phyloP scores from a whole-genome alignment of 2,329 filamentous ascomycete species.

The Xylariaceae sp. region DNA sequence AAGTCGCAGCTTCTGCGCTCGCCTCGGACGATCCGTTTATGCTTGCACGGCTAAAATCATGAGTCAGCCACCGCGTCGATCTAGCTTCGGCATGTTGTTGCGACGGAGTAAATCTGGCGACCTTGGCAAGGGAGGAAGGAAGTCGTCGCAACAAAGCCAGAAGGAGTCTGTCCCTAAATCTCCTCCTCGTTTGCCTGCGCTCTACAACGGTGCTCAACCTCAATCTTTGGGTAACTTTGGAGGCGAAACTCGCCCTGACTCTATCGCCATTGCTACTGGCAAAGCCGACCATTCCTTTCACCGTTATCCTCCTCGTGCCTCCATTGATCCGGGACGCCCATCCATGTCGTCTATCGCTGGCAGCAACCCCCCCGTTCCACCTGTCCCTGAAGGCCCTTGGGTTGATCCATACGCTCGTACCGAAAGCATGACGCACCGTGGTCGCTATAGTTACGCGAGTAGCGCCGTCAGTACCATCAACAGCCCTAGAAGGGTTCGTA shows the following conservation, averaged over 20 bases:
- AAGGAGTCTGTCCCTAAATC: slow-evolving; percentile 50
- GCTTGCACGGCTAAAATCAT: slow-evolving; percentile 16
- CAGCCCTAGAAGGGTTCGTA: slow-evolving; percentile 83
- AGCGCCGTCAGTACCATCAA: slow-evolving; percentile 88
- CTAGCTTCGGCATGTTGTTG: slow-evolving; percentile 48
- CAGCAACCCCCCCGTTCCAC: slow-evolving; percentile 57
- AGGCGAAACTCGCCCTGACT: slow-evolving; percentile 29
- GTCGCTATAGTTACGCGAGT: slow-evolving; percentile 93
- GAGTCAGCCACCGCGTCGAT: slow-evolving; percentile 36
- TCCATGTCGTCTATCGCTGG: slow-evolving; percentile 41
- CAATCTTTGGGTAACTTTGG: slow-evolving; percentile 30
- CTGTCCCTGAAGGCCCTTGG: slow-evolving; percentile 56
- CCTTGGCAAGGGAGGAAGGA: slow-evolving; percentile 43
- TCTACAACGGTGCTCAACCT: slow-evolving; percentile 35
- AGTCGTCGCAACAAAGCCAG: slow-evolving; percentile 45
- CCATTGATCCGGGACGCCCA: slow-evolving; percentile 47
- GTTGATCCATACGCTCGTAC: slow-evolving; percentile 76
- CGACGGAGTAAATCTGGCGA: slow-evolving; percentile 54
- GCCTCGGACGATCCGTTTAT: slow-evolving; percentile 6
- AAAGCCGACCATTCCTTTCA: slow-evolving; percentile 30
- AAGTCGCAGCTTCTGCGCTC: no score
- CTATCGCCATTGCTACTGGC: slow-evolving; percentile 28
- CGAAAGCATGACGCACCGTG: slow-evolving; percentile 95
- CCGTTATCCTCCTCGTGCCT: slow-evolving; percentile 38
- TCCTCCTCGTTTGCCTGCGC: slow-evolving; percentile 53